phyloP scores from a whole-genome alignment of 345 rosid species.

The Eucalyptus marginata region DNA sequence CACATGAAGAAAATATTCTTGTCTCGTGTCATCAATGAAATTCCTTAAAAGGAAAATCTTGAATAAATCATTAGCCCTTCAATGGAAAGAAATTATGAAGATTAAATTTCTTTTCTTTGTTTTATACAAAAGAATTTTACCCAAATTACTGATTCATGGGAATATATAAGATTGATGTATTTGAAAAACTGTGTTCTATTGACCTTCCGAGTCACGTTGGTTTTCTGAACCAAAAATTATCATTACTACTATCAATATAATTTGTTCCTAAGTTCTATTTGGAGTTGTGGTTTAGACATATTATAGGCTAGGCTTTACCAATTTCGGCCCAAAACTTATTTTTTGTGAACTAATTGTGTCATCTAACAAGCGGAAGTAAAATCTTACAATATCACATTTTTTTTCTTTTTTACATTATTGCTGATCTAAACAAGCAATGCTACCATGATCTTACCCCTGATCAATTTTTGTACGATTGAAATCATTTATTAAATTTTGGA shows the following conservation, averaged over 20 bases:
- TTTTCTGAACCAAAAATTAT: not conserved
- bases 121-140: not conserved
- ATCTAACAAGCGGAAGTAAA: not conserved
- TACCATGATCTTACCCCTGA: not conserved
- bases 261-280: not conserved
- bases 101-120: not conserved
- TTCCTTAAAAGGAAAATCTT: not conserved
- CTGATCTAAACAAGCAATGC: not conserved
- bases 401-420: not conserved
- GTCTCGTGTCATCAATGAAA: not conserved
- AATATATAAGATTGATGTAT: not conserved
- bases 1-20: not conserved
- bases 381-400: not conserved
- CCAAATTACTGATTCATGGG: not conserved
- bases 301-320: not conserved
- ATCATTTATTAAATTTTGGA: not conserved
- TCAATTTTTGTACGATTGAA: not conserved
- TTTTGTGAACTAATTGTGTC: not conserved
- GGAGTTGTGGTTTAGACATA: not conserved
- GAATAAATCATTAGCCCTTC: not conserved
- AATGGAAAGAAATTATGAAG: not conserved
- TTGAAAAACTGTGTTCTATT: not conserved
- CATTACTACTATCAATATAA: not conserved
- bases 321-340: not conserved
- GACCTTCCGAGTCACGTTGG: not conserved